Evolutionary conservation across 2,329 filamentous ascomycete species (phyloP).

Genomic region (Coniochaeta hoffmannii): DNA sequence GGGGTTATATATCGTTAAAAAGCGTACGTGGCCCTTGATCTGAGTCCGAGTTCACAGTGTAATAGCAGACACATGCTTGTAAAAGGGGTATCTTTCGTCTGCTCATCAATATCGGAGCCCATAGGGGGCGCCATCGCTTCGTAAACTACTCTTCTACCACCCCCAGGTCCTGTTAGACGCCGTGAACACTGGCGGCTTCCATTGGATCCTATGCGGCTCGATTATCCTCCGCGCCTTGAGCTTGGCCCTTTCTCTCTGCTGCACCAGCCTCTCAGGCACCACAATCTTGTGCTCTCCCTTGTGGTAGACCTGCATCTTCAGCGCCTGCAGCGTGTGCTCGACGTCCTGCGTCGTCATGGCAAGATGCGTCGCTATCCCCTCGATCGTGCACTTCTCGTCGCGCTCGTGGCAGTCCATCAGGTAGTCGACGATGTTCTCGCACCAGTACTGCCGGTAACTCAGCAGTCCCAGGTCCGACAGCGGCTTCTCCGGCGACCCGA

Average conservation of each 20-base stretch:
- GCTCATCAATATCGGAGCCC: background rate
- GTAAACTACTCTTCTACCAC: constrained; percentile 51
- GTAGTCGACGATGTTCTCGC: constrained; percentile 84
- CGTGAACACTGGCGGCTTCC: constrained; percentile 94
- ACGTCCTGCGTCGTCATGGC: constrained; percentile 98
- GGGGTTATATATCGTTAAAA: too few relatives aligned
- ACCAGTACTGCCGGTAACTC: constrained; percentile 96
- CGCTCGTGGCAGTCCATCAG: constrained; percentile 65
- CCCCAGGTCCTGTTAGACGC: constrained; percentile 90
- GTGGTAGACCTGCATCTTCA: constrained; percentile 93
- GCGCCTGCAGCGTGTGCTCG: constrained; percentile 84
- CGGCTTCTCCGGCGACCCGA: constrained; percentile 94
- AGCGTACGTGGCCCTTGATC: background rate
- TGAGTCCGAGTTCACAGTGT: background rate
- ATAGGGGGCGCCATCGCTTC: background rate
- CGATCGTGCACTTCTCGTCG: constrained; percentile 72
- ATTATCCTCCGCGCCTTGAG: constrained; percentile 70
- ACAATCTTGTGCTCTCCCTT: constrained; percentile 97
- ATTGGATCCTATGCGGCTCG: constrained; percentile 72
- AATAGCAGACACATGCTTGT: background rate
- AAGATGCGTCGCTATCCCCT: constrained; percentile 68
- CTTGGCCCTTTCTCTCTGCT: constrained; percentile 73
- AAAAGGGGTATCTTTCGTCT: background rate
- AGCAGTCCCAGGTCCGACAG: constrained; percentile 88
- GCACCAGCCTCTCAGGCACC: constrained; percentile 74